Evolutionary conservation across 306 rosid species (phyloP).

Genomic region (Adenanthera pavonina): DNA sequence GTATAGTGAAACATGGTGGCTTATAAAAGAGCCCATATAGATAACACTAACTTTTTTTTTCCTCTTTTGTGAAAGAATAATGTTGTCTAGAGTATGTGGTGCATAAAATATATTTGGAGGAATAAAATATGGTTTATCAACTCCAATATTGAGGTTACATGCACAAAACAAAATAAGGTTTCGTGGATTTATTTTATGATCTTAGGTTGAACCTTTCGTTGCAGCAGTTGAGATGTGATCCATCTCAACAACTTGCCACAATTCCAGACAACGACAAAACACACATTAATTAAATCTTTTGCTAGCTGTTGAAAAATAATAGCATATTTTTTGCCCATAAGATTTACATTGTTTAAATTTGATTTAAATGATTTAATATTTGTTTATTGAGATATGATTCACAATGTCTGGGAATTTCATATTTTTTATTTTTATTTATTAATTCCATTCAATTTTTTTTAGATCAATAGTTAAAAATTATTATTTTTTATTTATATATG

Average conservation of each 20-base stretch:
- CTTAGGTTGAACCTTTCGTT: constrained; percentile 48
- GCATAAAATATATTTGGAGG: constrained; percentile 37
- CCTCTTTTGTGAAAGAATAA: constrained; percentile 31
- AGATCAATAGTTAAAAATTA: too few species aligned
- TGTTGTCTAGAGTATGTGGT: constrained; percentile 44
- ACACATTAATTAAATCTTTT: neutral
- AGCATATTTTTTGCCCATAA: too few species aligned
- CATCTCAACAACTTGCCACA: constrained; percentile 37
- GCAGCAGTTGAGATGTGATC: constrained; percentile 60
- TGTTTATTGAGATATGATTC: too few species aligned
- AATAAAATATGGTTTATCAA: constrained; percentile 43
- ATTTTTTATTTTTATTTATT: too few species aligned
- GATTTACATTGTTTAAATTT: too few species aligned
- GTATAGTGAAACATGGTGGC: neutral
- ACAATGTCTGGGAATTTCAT: too few species aligned
- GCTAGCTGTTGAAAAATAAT: too few species aligned
- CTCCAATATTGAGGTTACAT: constrained; percentile 41
- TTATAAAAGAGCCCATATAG: constrained; percentile 2
- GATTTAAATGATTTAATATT: too few species aligned
- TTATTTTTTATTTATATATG: too few species aligned
- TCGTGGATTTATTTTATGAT: constrained; percentile 37
- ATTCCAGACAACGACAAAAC: constrained; percentile 49
- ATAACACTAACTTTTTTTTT: constrained; percentile 6
- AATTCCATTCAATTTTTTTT: too few species aligned
- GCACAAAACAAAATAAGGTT: constrained; percentile 39